Evolutionary conservation across 2,329 filamentous ascomycete genomes (phyloP), one percentile per base, ranked within the genome.

Genomic region (Byssothecium circinans): DNA sequence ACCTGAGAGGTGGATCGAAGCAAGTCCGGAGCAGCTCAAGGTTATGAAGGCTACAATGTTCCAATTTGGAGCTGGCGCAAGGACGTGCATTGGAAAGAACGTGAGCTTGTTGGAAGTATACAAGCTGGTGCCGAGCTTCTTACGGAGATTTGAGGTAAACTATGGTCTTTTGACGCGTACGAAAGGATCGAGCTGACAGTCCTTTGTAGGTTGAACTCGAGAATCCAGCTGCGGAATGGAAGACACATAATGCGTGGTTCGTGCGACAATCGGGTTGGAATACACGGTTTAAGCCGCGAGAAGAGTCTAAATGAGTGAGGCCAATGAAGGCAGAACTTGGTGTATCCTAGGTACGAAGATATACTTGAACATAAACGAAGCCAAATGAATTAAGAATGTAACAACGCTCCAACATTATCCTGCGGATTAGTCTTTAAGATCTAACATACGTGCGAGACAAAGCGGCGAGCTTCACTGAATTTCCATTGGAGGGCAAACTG

Each of bases 41-140:
- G 79, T 82, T 64, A 88, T 88, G 85, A 83, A 83, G 57, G 82
- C 81, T 1, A 78, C 76, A n/a, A 84, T 88, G 83, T 76, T 88
- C 65, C 85, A 88, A 57, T 89, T 89, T 66, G 86, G 86, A 1
- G 86, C 86, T 69, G 86, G 86, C 0, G 80, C 81, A 10, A 73
- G 86, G 58, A 88, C 86, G 1, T 89, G 86, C 57, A 77, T 81
- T 40, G 87, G 87, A 2, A 78, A 76, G 70, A 78, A 78, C 50
- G 75, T 79, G 40, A 73, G 69, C 36, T 49, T 78, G 51, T 47
- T 78, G 50, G 77, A 79, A 62, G 74, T 79, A 7, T 78, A 78
- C 53, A 79, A 79, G 65, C 56, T 79, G 10, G 74, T 79, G 29
- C 76, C 76, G 17, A 77, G 74, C 77, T 71, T 89, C 60, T 65